Evolutionary conservation across 2,329 filamentous ascomycete species (phyloP), one percentile per base, ranked within the genome.

Genomic region (Beauveria medogensis): DNA sequence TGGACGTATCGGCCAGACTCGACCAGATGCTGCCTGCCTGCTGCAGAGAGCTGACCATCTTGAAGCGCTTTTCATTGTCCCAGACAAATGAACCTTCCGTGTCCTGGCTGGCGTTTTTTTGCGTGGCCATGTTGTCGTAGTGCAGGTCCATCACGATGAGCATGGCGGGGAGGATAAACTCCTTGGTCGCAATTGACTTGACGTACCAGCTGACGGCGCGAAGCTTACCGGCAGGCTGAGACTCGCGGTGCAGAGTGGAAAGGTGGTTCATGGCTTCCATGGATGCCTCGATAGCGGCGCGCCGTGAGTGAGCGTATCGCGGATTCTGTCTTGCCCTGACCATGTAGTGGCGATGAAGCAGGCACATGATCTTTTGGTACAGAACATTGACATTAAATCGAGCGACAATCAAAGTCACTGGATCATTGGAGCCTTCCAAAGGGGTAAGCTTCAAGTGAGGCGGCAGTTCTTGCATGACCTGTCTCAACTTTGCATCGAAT

Each of bases 271-370:
- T 79, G 53, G 95, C 86, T 65, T 89, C 87, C 79, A 97, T 81
- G 0, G 92, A 91, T 1, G 92, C 90, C 68, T 96, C 91, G 46
- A 97, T 88, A 64, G 91, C 94, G 24, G 87, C 88, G 46, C 87
- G 86, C 34, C 93, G 84, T 3, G 92, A 96, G 69, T 94, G 91
- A 9, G 86, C 84, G 69, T 96, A 97, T 9, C 92, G 83, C 10
- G 89, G 79, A 67, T 93, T 94, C 62, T 89, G 84, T 53, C 89
- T 81, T 5, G 92, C 90, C 62, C 87, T 84, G n/a, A 84, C 80
- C 62, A 96, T 82, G 71, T 94, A 97, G 65, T 92, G 92, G 55
- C 92, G 84, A 72, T 99, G 94, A 44, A 99, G 82, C 24, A 96
- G 83, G 68, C 91, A 95, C 67, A 96, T 82, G 20, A 92, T 89